Conservation (phyloP, 371 early-diverging fungal genomes). For the Saksenaea oblongispora region DNA sequence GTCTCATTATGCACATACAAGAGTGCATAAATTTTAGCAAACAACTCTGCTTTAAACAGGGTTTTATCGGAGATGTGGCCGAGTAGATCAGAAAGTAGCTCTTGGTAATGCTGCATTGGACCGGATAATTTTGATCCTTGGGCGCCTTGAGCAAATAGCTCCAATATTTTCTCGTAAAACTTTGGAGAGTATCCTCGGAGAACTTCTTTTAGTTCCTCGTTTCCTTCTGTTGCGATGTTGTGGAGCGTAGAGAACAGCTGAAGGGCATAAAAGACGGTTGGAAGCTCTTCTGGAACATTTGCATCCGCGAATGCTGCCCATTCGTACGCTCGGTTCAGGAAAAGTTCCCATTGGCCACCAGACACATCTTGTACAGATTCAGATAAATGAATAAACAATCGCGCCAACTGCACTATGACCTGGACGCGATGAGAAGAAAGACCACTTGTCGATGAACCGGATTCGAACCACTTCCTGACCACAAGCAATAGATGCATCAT, state of each 20-base stretch:
- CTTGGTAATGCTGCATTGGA: constrained; percentile 23
- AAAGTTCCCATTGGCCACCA: constrained; percentile 60
- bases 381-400: constrained; percentile 41
- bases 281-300: constrained; percentile 15
- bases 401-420: constrained; percentile 39
- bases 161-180: constrained; percentile 11
- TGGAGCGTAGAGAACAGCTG: constrained; percentile 8
- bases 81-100: constrained; percentile 30
- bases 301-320: constrained; percentile 42
- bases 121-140: background rate
- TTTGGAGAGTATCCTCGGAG: constrained; percentile 3
- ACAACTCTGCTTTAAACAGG: constrained; percentile 18
- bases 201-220: constrained; percentile 7
- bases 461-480: constrained; percentile 44
- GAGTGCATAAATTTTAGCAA: background rate
- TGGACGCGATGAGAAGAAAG: constrained; percentile 21
- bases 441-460: constrained; percentile 19
- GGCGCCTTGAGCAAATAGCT: constrained; percentile 14
- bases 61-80: constrained; percentile 32
- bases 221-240: constrained; percentile 11
- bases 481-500: constrained; percentile 48
- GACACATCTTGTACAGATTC: constrained; percentile 52
- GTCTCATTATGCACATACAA: constrained; percentile 30
- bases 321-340: constrained; percentile 42
- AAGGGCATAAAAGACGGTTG: constrained; percentile 17